Base-by-base conservation (phyloP, 179 eudicot genomes). In the Dionaea muscipula region DNA sequence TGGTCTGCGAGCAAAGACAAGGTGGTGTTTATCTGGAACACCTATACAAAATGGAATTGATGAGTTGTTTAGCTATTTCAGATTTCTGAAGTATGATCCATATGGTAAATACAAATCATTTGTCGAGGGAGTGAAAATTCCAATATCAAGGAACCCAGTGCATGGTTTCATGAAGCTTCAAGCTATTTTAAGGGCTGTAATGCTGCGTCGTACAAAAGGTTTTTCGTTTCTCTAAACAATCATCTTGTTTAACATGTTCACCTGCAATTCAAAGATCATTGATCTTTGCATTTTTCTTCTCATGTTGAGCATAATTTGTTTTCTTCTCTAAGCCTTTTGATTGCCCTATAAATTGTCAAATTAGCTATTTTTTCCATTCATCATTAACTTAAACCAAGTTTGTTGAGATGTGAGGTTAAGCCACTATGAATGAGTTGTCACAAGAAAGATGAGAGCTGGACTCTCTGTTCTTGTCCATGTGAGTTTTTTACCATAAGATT, bases 1-100 rank as follows among this genome's bases (percentile, higher is more conserved):
- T 67, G 94, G 99, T 58, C 81, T 93, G 57, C 73, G 94, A 72
- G 99, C 99, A n/a, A 93, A 93, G 67, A 75, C 75, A 51, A 74
- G 99, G 60, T 93, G 99, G 99, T 93, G 99, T 72, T 78, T 88
- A 73, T 93, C 99, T 64, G 96, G 99, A 64, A 93, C 99, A 14
- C 99, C 99, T 2, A 88, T 93, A 71, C 99, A 93, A 62, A 93
- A 93, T 78, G 68, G 95, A 17, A 65, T 93, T 53, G 99, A 93
- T 75, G 99, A 93, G 60, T 45, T 93, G 67, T 93, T 72, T 70
- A 93, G 99, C 61, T 93, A 93, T 70, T 93, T 93, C 72, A 81
- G 94, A 64, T 93, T 84, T 76, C 74, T 93, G 75, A 81, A 75
- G 64, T 87, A 85, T 67, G 86, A 93, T 26, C 85, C 94, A 9